Percentiles rank a stretch among this genome's conserved stretches.
phyloP scores from a whole-genome alignment of 2,329 filamentous ascomycete genomes.

The Graphilbum sp. region DNA sequence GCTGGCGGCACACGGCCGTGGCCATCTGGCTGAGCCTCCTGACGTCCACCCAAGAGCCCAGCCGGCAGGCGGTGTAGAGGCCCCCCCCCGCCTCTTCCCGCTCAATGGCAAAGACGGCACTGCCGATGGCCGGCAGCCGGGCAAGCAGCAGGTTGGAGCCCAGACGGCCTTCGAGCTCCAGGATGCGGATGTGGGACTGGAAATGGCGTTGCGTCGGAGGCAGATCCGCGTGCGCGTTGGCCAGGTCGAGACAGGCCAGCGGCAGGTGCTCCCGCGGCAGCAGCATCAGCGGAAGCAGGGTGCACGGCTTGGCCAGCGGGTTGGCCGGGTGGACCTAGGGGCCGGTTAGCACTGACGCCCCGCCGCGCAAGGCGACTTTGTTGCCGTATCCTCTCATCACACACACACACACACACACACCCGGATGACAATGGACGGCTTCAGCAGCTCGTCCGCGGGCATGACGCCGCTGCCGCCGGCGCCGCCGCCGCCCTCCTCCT shows the following conservation, averaged over 20 bases:
- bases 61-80: conserved; percentile 50
- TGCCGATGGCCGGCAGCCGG: conserved; percentile 30
- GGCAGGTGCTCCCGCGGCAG: conserved; percentile 43
- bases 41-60: conserved; percentile 50
- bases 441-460: conserved; percentile 35
- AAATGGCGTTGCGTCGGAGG: conserved; percentile 37
- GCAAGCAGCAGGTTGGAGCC: conserved; percentile 44
- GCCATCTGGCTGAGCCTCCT: conserved; percentile 33
- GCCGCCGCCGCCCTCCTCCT: no score
- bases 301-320: conserved; percentile 33
- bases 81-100: conserved; percentile 31
- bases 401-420: no score
- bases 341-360: no score
- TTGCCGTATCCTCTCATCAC: no score
- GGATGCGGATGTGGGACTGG: conserved; percentile 43
- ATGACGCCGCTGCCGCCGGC: no score
- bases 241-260: conserved; percentile 44
- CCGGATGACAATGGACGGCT: conserved; percentile 34
- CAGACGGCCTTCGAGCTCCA: conserved; percentile 47
- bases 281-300: conserved; percentile 43
- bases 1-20: conserved; percentile 25
- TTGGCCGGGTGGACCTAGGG: conserved; percentile 38
- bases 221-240: conserved; percentile 30
- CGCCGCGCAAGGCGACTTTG: no score
- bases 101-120: conserved; percentile 46